These are phyloP conservation scores for Cymbopogon citratus DNA, from an alignment of 176 grass and related monocot species.

Conservation along the genomic window DNA sequence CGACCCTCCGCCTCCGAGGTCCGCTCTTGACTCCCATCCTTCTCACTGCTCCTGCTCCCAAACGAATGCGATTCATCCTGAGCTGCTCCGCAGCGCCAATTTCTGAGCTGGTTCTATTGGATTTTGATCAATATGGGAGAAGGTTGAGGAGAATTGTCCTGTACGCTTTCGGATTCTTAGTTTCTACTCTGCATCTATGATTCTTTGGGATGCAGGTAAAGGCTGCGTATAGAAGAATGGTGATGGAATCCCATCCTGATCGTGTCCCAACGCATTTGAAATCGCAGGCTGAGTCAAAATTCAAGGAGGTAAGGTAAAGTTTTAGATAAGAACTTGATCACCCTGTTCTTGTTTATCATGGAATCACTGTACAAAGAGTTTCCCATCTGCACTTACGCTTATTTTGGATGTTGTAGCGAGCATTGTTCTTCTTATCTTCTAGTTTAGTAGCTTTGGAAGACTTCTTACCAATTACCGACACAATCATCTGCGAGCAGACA, in stretches of 20 bases:
- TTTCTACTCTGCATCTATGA: background rate
- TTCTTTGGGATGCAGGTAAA: constrained; percentile 57
- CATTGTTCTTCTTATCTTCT: background rate
- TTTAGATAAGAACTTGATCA: background rate
- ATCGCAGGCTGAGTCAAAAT: constrained; percentile 65
- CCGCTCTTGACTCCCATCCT: background rate
- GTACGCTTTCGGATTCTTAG: background rate
- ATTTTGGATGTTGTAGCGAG: background rate
- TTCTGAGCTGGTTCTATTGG: background rate
- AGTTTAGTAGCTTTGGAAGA: background rate
- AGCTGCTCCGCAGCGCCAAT: background rate
- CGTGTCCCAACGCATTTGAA: constrained; percentile 57
- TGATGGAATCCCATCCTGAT: constrained; percentile 68
- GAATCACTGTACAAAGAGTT: background rate
- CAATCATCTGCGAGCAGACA: background rate
- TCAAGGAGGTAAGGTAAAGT: constrained; percentile 59
- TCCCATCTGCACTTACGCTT: background rate
- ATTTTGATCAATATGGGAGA: background rate
- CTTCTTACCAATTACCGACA: background rate
- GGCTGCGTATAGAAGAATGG: constrained; percentile 75
- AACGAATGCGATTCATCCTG: background rate
- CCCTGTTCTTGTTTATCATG: background rate
- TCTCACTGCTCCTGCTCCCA: background rate
- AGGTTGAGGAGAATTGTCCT: background rate
- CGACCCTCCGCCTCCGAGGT: constrained; percentile 58